These are phyloP conservation scores for Mallotus repandus DNA, from an alignment of 441 rosid species.

Conservation along the genomic window DNA sequence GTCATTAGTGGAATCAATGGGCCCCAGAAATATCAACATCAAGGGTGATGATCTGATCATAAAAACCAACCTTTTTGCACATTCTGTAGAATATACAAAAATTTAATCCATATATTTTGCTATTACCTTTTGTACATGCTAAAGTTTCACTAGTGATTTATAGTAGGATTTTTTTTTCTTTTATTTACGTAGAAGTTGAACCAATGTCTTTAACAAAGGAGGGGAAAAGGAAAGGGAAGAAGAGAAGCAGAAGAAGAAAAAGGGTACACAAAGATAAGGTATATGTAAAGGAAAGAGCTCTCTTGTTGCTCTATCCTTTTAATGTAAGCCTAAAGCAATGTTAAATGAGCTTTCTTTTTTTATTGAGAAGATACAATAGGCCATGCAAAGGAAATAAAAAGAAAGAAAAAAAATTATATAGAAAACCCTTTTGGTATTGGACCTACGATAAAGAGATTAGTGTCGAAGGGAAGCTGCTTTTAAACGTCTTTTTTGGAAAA, in stretches of 20 bases:
- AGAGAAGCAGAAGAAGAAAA: slow-evolving; percentile 8
- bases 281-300: slow-evolving; percentile 36
- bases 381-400: slow-evolving; percentile 23
- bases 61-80: slow-evolving; percentile 16
- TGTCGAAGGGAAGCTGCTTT: slow-evolving; percentile 38
- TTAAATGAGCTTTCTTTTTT: slow-evolving; percentile 33
- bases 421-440: slow-evolving; percentile 30
- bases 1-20: slow-evolving; percentile 47
- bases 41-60: slow-evolving; percentile 20
- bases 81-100: slow-evolving; percentile 33
- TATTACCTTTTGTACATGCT: slow-evolving; percentile 17
- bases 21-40: slow-evolving; percentile 30
- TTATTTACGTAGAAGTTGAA: slow-evolving; percentile 35
- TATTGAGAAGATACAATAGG: slow-evolving; percentile 23
- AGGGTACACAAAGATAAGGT: slow-evolving; percentile 14
- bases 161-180: slow-evolving; percentile 23
- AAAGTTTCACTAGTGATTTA: slow-evolving; percentile 20
- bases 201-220: slow-evolving; percentile 40
- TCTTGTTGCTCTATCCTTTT: slow-evolving; percentile 54
- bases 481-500: slow-evolving; percentile 30
- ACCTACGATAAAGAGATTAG: slow-evolving; percentile 31
- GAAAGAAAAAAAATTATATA: not conserved
- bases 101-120: not conserved
- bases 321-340: slow-evolving; percentile 46
- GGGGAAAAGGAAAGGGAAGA: slow-evolving; percentile 9